Conservation (phyloP, 345 rosid genomes). For the Adansonia digitata region DNA sequence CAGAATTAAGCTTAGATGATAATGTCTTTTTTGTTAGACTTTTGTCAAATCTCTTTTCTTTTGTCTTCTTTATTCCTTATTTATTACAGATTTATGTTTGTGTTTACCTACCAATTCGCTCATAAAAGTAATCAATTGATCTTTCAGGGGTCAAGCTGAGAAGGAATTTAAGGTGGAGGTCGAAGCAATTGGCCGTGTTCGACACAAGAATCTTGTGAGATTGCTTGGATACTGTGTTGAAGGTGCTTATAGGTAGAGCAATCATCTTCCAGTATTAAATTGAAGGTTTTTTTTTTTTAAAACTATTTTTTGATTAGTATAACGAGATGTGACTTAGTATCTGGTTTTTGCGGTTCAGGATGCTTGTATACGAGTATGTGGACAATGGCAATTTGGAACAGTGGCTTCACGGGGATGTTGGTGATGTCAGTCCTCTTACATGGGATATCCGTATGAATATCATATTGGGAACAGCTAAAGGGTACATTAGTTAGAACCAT, state of each 20-base stretch:
- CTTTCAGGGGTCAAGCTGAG: neutral
- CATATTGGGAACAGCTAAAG: neutral
- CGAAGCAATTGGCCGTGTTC: neutral
- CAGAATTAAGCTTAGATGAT: no score
- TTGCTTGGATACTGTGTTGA: neutral
- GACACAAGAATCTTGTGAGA: slow-evolving; percentile 1
- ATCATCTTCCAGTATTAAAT: neutral
- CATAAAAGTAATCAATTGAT: neutral
- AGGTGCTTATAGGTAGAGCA: neutral
- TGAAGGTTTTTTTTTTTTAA: no score
- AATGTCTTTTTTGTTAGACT: no score
- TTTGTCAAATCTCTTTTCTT: no score
- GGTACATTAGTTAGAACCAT: neutral
- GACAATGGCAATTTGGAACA: neutral
- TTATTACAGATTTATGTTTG: neutral
- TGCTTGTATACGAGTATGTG: neutral
- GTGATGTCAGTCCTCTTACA: neutral
- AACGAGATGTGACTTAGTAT: neutral
- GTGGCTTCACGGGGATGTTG: neutral
- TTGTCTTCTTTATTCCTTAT: neutral
- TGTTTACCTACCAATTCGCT: no score
- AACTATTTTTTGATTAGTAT: neutral
- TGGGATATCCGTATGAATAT: neutral
- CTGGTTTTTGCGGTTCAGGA: neutral
- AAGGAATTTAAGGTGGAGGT: neutral